Conservation (phyloP, 345 rosid genomes). For the Ricinus communis region DNA sequence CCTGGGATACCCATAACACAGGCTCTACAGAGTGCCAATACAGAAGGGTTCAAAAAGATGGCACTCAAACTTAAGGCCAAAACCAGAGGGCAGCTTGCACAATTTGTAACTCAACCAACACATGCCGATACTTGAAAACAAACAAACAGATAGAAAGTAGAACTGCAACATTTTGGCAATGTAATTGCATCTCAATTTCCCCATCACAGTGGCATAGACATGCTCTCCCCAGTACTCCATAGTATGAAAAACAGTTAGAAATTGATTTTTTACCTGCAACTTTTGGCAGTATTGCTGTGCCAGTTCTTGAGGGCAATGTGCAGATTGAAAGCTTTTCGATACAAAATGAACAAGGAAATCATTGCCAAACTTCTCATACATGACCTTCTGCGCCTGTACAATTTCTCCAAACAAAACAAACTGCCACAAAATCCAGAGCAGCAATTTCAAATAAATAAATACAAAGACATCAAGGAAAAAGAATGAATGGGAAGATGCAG, state of each 20-base stretch:
- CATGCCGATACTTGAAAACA: no score
- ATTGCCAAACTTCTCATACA: conserved; percentile 89
- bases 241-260: background rate
- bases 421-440: conserved; percentile 42
- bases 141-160: background rate
- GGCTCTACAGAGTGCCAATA: no score
- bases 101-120: no score
- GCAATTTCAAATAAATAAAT: background rate
- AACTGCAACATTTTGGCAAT: background rate
- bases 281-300: conserved; percentile 79
- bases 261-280: conserved; percentile 61
- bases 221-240: background rate
- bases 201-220: no score
- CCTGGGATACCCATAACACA: no score
- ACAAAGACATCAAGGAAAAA: background rate
- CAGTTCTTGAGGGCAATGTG: conserved; percentile 63
- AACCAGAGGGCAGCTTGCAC: no score
- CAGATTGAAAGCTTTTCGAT: conserved; percentile 54
- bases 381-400: conserved; percentile 82
- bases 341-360: conserved; percentile 63
- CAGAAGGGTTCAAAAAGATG: no score
- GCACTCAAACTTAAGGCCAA: no score
- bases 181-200: background rate
- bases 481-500: no score
- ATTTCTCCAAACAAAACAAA: conserved; percentile 80